Percentiles rank a stretch among this genome's conserved stretches.
Evolutionary conservation across 202 grass and related monocot species (phyloP).

Genomic region (Cymbopogon flexuosus): DNA sequence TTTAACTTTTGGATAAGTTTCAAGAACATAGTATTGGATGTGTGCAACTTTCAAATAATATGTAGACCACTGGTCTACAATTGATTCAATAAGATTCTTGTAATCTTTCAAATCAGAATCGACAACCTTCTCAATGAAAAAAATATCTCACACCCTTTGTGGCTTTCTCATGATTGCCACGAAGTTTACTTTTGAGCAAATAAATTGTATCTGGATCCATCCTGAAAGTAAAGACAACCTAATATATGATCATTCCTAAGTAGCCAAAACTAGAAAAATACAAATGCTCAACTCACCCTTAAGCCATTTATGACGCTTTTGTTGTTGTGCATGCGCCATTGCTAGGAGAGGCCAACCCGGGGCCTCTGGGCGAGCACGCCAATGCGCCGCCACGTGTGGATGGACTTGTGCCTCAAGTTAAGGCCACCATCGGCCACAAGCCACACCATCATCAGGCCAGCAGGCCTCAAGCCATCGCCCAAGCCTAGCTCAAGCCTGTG

Average conservation of each 20-base stretch:
- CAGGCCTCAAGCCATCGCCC: neutral
- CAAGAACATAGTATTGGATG: too few relatives aligned
- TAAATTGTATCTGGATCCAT: neutral
- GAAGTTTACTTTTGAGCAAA: neutral
- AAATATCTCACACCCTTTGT: neutral
- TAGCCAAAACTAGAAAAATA: neutral
- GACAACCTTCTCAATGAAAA: neutral
- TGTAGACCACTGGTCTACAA: neutral
- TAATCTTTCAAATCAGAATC: neutral
- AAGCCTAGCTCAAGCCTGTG: neutral
- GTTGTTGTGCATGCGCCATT: neutral
- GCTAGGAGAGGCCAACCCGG: neutral
- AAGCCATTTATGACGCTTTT: neutral
- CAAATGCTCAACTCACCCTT: neutral
- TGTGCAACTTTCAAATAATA: neutral
- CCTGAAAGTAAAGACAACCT: neutral
- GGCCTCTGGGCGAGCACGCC: neutral
- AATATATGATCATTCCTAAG: neutral
- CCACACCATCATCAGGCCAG: neutral
- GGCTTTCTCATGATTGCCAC: neutral
- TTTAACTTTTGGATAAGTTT: neutral
- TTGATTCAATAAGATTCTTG: neutral
- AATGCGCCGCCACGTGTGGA: neutral
- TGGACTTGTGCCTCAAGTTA: neutral
- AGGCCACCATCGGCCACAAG: neutral